Percentiles rank a stretch among this genome's conserved stretches.
Evolutionary conservation across 768 basidiomycete genomes (phyloP).

Genomic region (Vishniacozyma victoriae): DNA sequence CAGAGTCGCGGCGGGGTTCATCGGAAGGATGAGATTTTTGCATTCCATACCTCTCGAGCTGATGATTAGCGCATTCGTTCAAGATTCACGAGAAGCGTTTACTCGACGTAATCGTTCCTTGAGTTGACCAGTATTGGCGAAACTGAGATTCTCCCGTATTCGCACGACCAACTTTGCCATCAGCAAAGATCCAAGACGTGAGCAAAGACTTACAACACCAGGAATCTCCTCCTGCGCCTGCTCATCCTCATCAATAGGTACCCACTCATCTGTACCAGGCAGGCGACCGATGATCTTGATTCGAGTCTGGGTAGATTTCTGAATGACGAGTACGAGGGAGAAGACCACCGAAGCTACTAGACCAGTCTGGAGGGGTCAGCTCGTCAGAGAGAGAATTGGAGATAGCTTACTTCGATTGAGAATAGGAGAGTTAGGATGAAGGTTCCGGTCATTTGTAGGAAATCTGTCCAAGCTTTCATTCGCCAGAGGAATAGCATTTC

Average conservation of each 20-base stretch:
- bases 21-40: slow-evolving; percentile 81
- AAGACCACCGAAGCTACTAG: slow-evolving; percentile 82
- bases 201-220: slow-evolving; percentile 37
- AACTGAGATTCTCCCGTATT: slow-evolving; percentile 84
- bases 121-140: slow-evolving; percentile 91
- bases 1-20: slow-evolving; percentile 64
- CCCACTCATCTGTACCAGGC: slow-evolving; percentile 84
- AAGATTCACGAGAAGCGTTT: slow-evolving; percentile 32
- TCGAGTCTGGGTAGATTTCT: slow-evolving; percentile 76
- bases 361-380: slow-evolving; percentile 54
- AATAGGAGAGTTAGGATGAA: slow-evolving; percentile 82
- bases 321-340: slow-evolving; percentile 81
- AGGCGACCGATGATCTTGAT: slow-evolving; percentile 89
- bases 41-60: slow-evolving; percentile 82
- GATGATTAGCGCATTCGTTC: slow-evolving; percentile 15
- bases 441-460: slow-evolving; percentile 77
- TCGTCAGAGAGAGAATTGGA: not conserved
- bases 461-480: slow-evolving; percentile 89
- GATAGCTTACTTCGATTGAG: slow-evolving; percentile 62
- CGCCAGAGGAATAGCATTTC: slow-evolving; percentile 79
- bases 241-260: slow-evolving; percentile 80
- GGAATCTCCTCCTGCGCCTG: slow-evolving; percentile 58
- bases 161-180: slow-evolving; percentile 62
- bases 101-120: slow-evolving; percentile 66
- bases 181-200: slow-evolving; percentile 26